These are phyloP conservation scores for Fusarium cicatricum DNA, from an alignment of 2,329 filamentous ascomycete species.

Conservation along the genomic window DNA sequence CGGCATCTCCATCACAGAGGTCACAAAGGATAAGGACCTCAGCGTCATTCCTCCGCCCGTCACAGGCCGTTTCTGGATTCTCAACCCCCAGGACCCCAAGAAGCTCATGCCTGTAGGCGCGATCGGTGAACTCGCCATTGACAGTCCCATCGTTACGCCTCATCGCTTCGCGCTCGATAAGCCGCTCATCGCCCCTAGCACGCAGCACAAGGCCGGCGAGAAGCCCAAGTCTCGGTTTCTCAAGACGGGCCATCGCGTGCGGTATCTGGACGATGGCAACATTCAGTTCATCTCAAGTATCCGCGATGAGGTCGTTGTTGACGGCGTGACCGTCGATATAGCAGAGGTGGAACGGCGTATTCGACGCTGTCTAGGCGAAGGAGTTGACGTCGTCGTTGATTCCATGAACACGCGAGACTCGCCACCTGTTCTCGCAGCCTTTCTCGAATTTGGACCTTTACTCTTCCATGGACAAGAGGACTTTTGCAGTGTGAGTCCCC, in stretches of 20 bases:
- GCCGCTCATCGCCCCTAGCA: constrained; percentile 39
- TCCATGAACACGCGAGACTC: constrained; percentile 55
- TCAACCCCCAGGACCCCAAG: constrained; percentile 60
- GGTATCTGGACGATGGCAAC: constrained; percentile 57
- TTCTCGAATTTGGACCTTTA: constrained; percentile 57
- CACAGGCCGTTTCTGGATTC: constrained; percentile 60
- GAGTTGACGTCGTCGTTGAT: constrained; percentile 59
- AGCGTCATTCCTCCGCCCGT: constrained; percentile 58
- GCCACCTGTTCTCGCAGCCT: constrained; percentile 55
- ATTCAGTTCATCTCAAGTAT: constrained; percentile 58
- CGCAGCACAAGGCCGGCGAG: constrained; percentile 29
- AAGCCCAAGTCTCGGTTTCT: constrained; percentile 50
- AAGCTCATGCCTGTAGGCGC: constrained; percentile 62
- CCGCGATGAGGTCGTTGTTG: constrained; percentile 52
- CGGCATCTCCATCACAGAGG: constrained; percentile 58
- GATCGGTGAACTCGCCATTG: constrained; percentile 67
- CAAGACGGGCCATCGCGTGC: constrained; percentile 60
- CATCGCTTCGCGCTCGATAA: constrained; percentile 47
- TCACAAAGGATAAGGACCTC: constrained; percentile 48
- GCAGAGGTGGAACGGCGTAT: constrained; percentile 57
- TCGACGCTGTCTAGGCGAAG: constrained; percentile 55
- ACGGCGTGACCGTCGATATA: constrained; percentile 51
- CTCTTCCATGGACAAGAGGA: constrained; percentile 50
- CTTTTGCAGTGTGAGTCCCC: constrained; percentile 48
- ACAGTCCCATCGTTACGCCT: constrained; percentile 53